Evolutionary conservation across 306 rosid genomes (phyloP).

Genomic region (Prunus mira): DNA sequence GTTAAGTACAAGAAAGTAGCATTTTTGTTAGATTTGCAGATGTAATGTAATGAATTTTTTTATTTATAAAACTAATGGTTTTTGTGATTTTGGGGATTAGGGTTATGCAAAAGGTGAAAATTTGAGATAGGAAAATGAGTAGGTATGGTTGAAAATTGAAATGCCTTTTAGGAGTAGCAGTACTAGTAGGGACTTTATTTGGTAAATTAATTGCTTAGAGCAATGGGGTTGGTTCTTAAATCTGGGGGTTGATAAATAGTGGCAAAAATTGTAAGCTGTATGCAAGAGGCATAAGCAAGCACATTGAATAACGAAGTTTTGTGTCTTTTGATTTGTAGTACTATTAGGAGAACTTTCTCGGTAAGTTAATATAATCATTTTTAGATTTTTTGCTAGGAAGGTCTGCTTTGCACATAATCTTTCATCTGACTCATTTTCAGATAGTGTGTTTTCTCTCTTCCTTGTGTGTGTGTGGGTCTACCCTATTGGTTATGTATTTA

Average conservation of each 20-base stretch:
- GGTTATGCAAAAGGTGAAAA: neutral
- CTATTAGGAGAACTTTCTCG: neutral
- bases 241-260: neutral
- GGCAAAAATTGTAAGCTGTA: neutral
- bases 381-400: neutral
- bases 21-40: neutral
- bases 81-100: neutral
- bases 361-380: neutral
- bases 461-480: neutral
- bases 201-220: neutral
- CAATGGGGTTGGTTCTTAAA: neutral
- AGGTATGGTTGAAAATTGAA: neutral
- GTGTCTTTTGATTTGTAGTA: neutral
- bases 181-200: neutral
- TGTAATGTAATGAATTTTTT: neutral
- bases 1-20: neutral
- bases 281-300: neutral
- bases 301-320: neutral
- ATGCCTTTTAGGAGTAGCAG: neutral
- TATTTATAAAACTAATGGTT: neutral
- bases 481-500: neutral
- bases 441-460: neutral
- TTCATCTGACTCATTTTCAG: neutral
- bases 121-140: neutral
- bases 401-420: neutral